Percentiles rank a stretch among this genome's conserved stretches.
phyloP scores from a whole-genome alignment of 2,329 filamentous ascomycete genomes.

The Cladophialophora psammophila region DNA sequence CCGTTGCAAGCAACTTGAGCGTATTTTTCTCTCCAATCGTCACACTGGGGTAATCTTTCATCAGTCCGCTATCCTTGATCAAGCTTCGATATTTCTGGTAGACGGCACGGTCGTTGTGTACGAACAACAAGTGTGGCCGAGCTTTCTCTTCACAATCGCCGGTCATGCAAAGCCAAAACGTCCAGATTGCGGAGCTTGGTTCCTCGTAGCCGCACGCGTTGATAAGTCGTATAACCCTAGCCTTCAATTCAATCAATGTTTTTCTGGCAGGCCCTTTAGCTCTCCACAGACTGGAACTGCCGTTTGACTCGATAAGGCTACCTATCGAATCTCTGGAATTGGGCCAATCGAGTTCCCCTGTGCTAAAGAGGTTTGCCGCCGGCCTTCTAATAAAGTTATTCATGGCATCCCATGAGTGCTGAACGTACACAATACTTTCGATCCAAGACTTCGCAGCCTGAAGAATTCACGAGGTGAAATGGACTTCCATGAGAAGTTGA shows the following conservation, averaged over 20 bases:
- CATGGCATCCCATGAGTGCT: slow-evolving; percentile 8
- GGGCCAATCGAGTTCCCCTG: slow-evolving; percentile 4
- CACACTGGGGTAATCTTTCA: not conserved
- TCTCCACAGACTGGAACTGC: slow-evolving; percentile 8
- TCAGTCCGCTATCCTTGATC: not conserved
- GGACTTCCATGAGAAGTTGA: too few species aligned
- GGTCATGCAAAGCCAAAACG: slow-evolving; percentile 7
- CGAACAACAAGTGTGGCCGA: slow-evolving; percentile 8
- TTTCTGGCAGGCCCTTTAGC: slow-evolving; percentile 12
- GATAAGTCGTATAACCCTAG: not conserved
- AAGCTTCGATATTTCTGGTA: not conserved
- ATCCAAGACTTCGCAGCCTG: too few species aligned
- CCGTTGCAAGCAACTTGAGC: not conserved
- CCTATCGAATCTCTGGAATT: slow-evolving; percentile 1
- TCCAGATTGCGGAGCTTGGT: not conserved
- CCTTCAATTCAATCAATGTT: not conserved
- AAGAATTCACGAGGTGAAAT: too few species aligned
- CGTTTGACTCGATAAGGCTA: not conserved
- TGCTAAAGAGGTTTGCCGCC: not conserved
- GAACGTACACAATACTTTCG: not conserved
- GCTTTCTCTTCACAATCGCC: not conserved
- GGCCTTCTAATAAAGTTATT: not conserved
- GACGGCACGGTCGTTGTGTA: not conserved
- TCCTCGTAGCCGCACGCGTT: not conserved
- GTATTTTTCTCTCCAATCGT: not conserved